phyloP scores from a whole-genome alignment of 2,329 filamentous ascomycete genomes.

The Hypoxylon sp. region DNA sequence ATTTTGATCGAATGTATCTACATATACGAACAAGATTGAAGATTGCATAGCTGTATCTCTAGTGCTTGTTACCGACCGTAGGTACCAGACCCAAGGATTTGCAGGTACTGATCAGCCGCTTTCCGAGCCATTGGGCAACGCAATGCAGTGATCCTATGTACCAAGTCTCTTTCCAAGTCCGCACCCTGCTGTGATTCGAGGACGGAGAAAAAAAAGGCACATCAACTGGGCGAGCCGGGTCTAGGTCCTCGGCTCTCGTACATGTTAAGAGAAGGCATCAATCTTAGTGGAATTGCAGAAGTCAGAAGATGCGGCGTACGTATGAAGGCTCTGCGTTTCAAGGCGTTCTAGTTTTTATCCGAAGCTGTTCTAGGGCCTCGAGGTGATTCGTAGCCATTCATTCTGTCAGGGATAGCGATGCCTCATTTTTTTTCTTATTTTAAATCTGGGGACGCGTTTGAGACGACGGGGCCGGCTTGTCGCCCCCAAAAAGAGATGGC shows the following conservation, averaged over 20 bases:
- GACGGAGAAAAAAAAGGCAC: conserved; percentile 11
- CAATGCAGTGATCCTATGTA: conserved; percentile 21
- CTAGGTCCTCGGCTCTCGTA: not conserved
- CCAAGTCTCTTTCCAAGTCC: conserved; percentile 2
- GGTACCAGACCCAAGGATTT: conserved; percentile 29
- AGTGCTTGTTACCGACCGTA: conserved; percentile 28
- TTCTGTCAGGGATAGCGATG: conserved; percentile 15
- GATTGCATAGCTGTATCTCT: conserved; percentile 34
- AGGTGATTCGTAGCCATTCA: conserved; percentile 8
- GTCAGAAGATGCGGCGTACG: conserved; percentile 10
- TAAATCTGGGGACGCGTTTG: conserved; percentile 16
- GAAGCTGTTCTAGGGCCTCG: not conserved
- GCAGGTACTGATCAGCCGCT: conserved; percentile 31
- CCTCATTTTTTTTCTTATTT: conserved; percentile 18
- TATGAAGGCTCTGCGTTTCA: conserved; percentile 20
- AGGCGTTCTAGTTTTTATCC: conserved; percentile 4
- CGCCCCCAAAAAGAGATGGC: conserved; percentile 8
- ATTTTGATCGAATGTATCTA: too few species aligned
- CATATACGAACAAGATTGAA: too few species aligned
- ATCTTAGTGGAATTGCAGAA: not conserved
- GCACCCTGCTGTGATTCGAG: conserved; percentile 14
- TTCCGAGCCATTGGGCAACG: conserved; percentile 27
- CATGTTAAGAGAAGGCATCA: not conserved
- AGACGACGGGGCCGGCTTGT: conserved; percentile 15
- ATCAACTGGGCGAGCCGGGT: not conserved